Evolutionary conservation across 2,329 filamentous ascomycete species (phyloP).

Genomic region (Eutypella sp.): DNA sequence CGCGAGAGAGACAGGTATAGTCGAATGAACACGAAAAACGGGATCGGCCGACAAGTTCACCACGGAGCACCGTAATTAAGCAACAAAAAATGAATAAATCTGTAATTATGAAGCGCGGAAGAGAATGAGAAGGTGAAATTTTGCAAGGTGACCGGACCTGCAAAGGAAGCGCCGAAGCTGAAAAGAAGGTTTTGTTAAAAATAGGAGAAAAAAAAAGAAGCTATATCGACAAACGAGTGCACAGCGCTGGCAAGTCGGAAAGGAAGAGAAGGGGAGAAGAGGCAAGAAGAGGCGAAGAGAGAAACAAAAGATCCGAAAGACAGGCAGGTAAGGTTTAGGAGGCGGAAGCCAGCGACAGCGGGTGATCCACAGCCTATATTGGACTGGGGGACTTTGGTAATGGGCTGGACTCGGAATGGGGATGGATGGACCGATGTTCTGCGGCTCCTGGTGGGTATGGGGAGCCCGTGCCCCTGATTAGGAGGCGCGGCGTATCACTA

Average conservation of each 20-base stretch:
- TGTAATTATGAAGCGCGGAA: no score
- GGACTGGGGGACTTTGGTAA: no score
- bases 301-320: no score
- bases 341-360: slow-evolving; percentile 16
- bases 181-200: not conserved
- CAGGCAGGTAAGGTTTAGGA: slow-evolving; percentile 22
- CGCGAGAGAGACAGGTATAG: not conserved
- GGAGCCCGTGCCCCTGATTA: slow-evolving; percentile 31
- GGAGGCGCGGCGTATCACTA: slow-evolving; percentile 37
- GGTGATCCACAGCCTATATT: slow-evolving; percentile 33
- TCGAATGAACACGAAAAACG: not conserved
- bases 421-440: no score
- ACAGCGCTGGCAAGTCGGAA: slow-evolving; percentile 38
- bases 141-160: slow-evolving; percentile 51
- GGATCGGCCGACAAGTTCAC: slow-evolving; percentile 10
- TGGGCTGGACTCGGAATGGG: no score
- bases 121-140: slow-evolving; percentile 23
- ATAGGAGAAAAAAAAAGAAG: no score
- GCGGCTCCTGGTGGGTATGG: slow-evolving; percentile 21
- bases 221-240: slow-evolving; percentile 48
- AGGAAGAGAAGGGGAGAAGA: slow-evolving; percentile 25
- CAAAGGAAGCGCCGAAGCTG: slow-evolving; percentile 36
- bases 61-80: not conserved
- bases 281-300: slow-evolving; percentile 24
- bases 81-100: no score